Evolutionary conservation across 768 basidiomycete species (phyloP).

Genomic region (Suillus ampliporus): DNA sequence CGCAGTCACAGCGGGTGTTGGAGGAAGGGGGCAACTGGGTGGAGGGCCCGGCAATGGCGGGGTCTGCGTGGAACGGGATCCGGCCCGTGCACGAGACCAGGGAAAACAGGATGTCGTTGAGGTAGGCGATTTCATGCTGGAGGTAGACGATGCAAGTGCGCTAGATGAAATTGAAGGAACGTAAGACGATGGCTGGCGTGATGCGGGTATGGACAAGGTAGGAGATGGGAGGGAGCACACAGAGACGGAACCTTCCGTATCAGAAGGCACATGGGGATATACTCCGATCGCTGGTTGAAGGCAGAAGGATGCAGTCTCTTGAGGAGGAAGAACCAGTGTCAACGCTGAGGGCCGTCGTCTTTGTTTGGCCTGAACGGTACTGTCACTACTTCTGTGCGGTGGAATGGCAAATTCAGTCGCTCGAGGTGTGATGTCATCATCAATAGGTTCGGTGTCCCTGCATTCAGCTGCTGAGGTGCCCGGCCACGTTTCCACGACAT

Average conservation of each 20-base stretch:
- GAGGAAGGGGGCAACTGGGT: slow-evolving; percentile 35
- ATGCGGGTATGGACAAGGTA: slow-evolving; percentile 14
- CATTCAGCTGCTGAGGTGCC: slow-evolving; percentile 15
- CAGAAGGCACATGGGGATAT: slow-evolving; percentile 27
- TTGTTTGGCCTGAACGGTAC: slow-evolving; percentile 7
- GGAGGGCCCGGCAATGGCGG: slow-evolving; percentile 34
- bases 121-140: slow-evolving; percentile 13
- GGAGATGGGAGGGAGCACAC: slow-evolving; percentile 20
- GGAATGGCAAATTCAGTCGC: slow-evolving; percentile 20
- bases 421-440: slow-evolving; percentile 35
- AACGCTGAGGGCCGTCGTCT: slow-evolving; percentile 20
- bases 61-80: slow-evolving; percentile 32
- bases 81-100: slow-evolving; percentile 25
- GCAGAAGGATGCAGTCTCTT: slow-evolving; percentile 3
- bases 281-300: slow-evolving; percentile 29
- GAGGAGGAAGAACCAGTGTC: slow-evolving; percentile 22
- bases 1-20: slow-evolving; percentile 21
- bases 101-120: slow-evolving; percentile 20
- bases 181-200: slow-evolving; percentile 12
- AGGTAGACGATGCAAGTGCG: slow-evolving; percentile 5
- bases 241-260: slow-evolving; percentile 20
- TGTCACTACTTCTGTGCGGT: neutral
- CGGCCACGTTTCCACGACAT: slow-evolving; percentile 11
- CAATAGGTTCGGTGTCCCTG: slow-evolving; percentile 13
- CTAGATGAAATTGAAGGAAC: slow-evolving; percentile 7